Evolutionary conservation across 1,284 basidiomycete species (phyloP), one percentile per base, ranked within the genome.

Genomic region (Rhodotorula sp.): DNA sequence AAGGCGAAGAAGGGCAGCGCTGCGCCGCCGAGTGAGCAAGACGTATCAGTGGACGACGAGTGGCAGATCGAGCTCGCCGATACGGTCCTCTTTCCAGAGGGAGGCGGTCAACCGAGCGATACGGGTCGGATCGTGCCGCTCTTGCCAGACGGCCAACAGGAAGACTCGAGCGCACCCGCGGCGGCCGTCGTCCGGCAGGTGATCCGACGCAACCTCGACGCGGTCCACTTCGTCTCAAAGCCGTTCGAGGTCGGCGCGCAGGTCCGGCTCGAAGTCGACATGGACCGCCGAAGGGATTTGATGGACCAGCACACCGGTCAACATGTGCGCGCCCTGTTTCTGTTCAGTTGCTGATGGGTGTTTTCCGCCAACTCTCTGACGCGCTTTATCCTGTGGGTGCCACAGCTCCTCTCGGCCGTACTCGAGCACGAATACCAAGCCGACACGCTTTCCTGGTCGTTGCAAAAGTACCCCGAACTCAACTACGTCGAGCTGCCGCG

Each of bases 1-100:
- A 71, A 72, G 56, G 31, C 34, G 10, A 58, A 58, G 67, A 76
- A 73, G 65, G 68, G 46, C 56, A 72, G 69, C 54, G 58, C 61
- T 51, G 64, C 51, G 20, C 2, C 16, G 4, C 1, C 39, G 4
- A 59, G 46, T 46, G 59, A 21, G 39, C 49, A 12, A 5, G 46
- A 20, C 8, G 57, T 46, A 29, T 29, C 29, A 6, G 46, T 21
- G 12, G 34, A 63, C 43, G 73, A 78, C 2, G 56, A 74, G 23
- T 79, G 74, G 70, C 76, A 77, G 54, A 83, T 94, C 6, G 85
- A 90, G 73, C 82, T 91, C 54, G 87, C 89, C 71, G 92, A 94
- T 80, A 93, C 91, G 2, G 85, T 92, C n/a, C 85, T 93, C 58
- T 94, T 94, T 79, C 92, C 92, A 0, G 92, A 94, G 82, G 84